Percentiles rank a stretch among this genome's conserved stretches.
phyloP scores from a whole-genome alignment of 2,329 filamentous ascomycete genomes.

The Pseudogymnoascus sp. region DNA sequence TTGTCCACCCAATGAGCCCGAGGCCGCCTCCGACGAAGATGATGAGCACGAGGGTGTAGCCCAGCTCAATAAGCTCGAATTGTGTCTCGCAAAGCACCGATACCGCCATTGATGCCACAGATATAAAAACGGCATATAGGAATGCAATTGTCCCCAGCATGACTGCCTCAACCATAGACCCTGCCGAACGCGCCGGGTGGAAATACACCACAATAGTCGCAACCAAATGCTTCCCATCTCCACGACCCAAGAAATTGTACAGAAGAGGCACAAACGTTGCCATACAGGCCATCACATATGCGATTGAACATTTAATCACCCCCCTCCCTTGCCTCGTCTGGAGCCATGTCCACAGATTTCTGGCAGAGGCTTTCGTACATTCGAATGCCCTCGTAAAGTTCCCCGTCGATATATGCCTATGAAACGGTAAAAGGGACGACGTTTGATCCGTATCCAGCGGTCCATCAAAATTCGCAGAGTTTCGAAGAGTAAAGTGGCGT shows the following conservation, averaged over 20 bases:
- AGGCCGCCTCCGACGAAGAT: slow-evolving; percentile 80
- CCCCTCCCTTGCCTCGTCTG: slow-evolving; percentile 66
- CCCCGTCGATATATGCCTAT: slow-evolving; percentile 23
- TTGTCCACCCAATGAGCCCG: slow-evolving; percentile 81
- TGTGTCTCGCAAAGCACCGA: slow-evolving; percentile 67
- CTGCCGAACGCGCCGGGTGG: slow-evolving; percentile 75
- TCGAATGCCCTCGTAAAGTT: slow-evolving; percentile 28
- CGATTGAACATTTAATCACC: slow-evolving; percentile 83
- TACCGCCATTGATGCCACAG: slow-evolving; percentile 79
- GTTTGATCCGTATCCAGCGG: slow-evolving; percentile 14
- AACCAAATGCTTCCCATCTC: slow-evolving; percentile 89
- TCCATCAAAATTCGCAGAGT: slow-evolving; percentile 32
- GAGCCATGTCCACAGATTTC: slow-evolving; percentile 48
- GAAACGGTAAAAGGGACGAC: slow-evolving; percentile 15
- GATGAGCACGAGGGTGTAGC: slow-evolving; percentile 69
- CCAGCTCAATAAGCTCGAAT: slow-evolving; percentile 57
- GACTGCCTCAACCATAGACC: slow-evolving; percentile 82
- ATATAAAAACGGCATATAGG: slow-evolving; percentile 66
- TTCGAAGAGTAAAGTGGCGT: slow-evolving; percentile 68
- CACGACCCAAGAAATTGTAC: slow-evolving; percentile 64
- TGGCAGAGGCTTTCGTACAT: slow-evolving; percentile 30
- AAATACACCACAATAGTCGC: slow-evolving; percentile 94
- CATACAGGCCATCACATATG: slow-evolving; percentile 77
- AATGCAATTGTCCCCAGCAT: slow-evolving; percentile 71
- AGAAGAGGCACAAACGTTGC: slow-evolving; percentile 73